Percentiles rank a stretch among this genome's conserved stretches.
Conservation (phyloP, 257 asterid species). For the Salvia rosmarinus region DNA sequence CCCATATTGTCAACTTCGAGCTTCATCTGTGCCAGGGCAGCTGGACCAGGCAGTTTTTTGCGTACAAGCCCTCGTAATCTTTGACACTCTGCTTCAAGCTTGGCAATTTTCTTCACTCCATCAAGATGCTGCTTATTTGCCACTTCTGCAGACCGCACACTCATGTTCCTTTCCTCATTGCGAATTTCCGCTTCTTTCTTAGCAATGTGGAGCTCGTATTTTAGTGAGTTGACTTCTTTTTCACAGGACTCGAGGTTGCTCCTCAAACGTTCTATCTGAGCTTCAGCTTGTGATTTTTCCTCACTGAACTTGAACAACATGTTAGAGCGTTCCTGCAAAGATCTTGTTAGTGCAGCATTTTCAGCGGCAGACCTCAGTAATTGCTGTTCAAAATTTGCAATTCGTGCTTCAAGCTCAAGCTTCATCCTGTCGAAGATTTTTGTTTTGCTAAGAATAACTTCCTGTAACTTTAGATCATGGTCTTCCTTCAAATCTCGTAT, state of each 20-base stretch:
- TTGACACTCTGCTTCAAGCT: conserved; percentile 96
- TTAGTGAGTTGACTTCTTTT: conserved; percentile 78
- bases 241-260: conserved; percentile 68
- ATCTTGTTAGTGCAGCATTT: conserved; percentile 77
- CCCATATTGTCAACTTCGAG: conserved; percentile 88
- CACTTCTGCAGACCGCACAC: conserved; percentile 80
- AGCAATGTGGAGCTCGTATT: conserved; percentile 79
- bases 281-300: conserved; percentile 83
- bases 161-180: conserved; percentile 90
- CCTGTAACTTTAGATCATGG: conserved; percentile 70
- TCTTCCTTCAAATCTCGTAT: conserved; percentile 89
- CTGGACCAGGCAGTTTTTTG: conserved; percentile 95
- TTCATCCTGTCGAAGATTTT: conserved; percentile 80
- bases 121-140: conserved; percentile 90
- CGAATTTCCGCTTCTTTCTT: conserved; percentile 90
- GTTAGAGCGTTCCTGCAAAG: conserved; percentile 88
- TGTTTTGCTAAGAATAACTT: conserved; percentile 61
- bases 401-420: conserved; percentile 72
- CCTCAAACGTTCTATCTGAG: conserved; percentile 63
- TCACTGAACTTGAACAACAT: conserved; percentile 73
- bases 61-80: conserved; percentile 91
- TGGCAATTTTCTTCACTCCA: conserved; percentile 87
- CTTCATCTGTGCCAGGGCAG: conserved; percentile 95
- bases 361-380: conserved; percentile 74
- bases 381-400: conserved; percentile 75